Base-by-base conservation (phyloP, 2,329 filamentous ascomycete species). In the Purpureocillium takamizusanense region DNA sequence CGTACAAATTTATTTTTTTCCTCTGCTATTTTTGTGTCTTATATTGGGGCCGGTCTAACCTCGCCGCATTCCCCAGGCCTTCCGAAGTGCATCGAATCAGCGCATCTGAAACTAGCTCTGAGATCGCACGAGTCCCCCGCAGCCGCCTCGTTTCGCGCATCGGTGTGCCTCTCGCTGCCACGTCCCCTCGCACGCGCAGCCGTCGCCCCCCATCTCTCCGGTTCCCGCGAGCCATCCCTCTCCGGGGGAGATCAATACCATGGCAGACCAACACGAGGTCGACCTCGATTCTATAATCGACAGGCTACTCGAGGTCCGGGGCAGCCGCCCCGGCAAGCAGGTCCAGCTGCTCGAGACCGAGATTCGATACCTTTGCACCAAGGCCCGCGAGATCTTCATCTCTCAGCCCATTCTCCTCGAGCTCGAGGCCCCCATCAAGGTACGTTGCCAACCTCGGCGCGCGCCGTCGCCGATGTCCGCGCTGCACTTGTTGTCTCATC, bases 261-360 rank as follows among this genome's bases (percentile, higher is more conserved):
- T 70, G 80, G 72, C 73, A 60, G 74, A 78, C 63, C 73, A 77
- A 63, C 70, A 87, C 69, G 90, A 97, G 69, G 86, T 97, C 70
- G 90, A 97, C 72, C 78, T 98, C 71, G 92, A 98, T 69, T 95
- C 89, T 59, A 95, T 97, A 81, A 97, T 98, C 74, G 90, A 97
- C 68, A 81, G 92, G 67, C 79, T 98, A 59, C 76, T 97, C 60
- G 92, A 98, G 71, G 92, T 97, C 61, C 84, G 92, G 69, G 92
- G 90, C 62, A 95, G 89, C 76, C 83, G 92, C 60, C 92, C 92
- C 42, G 92, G 92, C 56, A 98, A 98, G 74, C 92, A 97, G 70
- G 92, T 98, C 40, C 90, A 97, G 71, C 78, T 98, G 51, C 74
- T 95, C 50, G 92, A 98, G 67, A 81, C 86, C 45, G 92, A 97